Percentiles rank a stretch among this genome's conserved stretches.
phyloP scores from a whole-genome alignment of 2,329 filamentous ascomycete species.

The Fusarium oligoseptatum region DNA sequence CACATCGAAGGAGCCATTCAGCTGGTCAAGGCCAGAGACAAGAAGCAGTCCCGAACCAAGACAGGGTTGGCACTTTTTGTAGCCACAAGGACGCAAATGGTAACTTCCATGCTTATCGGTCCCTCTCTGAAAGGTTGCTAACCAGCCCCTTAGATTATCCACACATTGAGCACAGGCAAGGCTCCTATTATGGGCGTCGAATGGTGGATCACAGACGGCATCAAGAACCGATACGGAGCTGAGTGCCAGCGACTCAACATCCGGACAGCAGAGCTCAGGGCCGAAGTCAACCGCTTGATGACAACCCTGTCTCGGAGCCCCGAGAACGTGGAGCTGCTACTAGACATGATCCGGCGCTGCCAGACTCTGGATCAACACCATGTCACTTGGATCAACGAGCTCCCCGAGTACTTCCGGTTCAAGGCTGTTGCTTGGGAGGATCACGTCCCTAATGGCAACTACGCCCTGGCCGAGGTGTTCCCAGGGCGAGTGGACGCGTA shows the following conservation, averaged over 20 bases:
- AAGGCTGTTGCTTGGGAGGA: conserved; percentile 70
- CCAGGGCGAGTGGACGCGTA: conserved; percentile 73
- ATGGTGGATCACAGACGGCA: conserved; percentile 70
- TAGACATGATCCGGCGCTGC: conserved; percentile 64
- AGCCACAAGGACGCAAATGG: conserved; percentile 72
- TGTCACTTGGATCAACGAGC: conserved; percentile 62
- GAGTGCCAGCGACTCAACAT: conserved; percentile 67
- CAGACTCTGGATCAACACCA: conserved; percentile 67
- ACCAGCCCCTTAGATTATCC: conserved; percentile 62
- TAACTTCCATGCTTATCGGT: conserved; percentile 46
- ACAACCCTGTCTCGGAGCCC: conserved; percentile 59
- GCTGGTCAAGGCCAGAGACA: conserved; percentile 69
- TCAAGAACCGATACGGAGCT: conserved; percentile 62
- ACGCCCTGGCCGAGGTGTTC: conserved; percentile 67
- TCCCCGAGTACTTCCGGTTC: conserved; percentile 65
- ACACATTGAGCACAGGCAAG: conserved; percentile 67
- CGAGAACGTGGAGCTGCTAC: conserved; percentile 64
- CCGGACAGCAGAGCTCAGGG: conserved; percentile 67
- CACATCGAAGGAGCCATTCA: conserved; percentile 75
- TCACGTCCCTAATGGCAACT: conserved; percentile 65
- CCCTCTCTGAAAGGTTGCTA: conserved; percentile 9
- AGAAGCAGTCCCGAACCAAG: conserved; percentile 66
- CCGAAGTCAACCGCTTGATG: conserved; percentile 66
- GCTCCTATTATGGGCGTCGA: conserved; percentile 66
- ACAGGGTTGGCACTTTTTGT: conserved; percentile 69